Conservation (phyloP, 1,284 basidiomycete species). For the Pascua guehoae region DNA sequence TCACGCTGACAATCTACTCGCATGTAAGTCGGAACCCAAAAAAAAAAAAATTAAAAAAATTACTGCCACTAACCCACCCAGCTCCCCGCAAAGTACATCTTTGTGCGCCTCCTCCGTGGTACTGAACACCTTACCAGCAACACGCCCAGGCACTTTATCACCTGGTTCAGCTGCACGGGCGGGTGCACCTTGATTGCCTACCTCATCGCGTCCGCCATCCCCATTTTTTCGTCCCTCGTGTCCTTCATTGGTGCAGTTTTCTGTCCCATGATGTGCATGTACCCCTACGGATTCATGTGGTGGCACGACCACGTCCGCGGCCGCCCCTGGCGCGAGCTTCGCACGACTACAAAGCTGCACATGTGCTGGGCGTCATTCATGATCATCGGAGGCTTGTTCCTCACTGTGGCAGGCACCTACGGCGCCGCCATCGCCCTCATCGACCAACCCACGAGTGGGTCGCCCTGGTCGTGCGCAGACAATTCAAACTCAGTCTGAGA, state of each 20-base stretch:
- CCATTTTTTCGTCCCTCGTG: slow-evolving; percentile 28
- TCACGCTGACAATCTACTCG: slow-evolving; percentile 9
- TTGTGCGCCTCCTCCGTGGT: slow-evolving; percentile 29
- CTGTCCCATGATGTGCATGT: slow-evolving; percentile 26
- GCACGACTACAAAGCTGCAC: neutral
- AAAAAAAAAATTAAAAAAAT: too few relatives aligned
- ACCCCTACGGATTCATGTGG: slow-evolving; percentile 29
- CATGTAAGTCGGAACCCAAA: slow-evolving; percentile 8
- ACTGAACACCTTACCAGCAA: slow-evolving; percentile 26
- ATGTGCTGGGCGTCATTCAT: slow-evolving; percentile 13
- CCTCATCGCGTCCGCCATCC: slow-evolving; percentile 33
- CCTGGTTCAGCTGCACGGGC: slow-evolving; percentile 26
- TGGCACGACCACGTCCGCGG: slow-evolving; percentile 23
- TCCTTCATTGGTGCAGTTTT: slow-evolving; percentile 34
- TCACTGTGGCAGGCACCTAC: slow-evolving; percentile 32
- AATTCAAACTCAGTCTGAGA: slow-evolving; percentile 19
- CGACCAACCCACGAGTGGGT: slow-evolving; percentile 16
- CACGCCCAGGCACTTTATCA: slow-evolving; percentile 27
- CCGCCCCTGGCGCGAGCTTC: neutral
- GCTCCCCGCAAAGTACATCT: slow-evolving; percentile 35
- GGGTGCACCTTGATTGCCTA: slow-evolving; percentile 24
- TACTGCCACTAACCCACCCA: slow-evolving; percentile 11
- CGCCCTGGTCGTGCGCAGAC: slow-evolving; percentile 37
- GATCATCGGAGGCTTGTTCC: slow-evolving; percentile 23
- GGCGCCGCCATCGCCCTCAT: slow-evolving; percentile 31